Evolutionary conservation across 2,329 filamentous ascomycete species (phyloP), one percentile per base, ranked within the genome.

Genomic region (Ophiocordyceps unilateralis): DNA sequence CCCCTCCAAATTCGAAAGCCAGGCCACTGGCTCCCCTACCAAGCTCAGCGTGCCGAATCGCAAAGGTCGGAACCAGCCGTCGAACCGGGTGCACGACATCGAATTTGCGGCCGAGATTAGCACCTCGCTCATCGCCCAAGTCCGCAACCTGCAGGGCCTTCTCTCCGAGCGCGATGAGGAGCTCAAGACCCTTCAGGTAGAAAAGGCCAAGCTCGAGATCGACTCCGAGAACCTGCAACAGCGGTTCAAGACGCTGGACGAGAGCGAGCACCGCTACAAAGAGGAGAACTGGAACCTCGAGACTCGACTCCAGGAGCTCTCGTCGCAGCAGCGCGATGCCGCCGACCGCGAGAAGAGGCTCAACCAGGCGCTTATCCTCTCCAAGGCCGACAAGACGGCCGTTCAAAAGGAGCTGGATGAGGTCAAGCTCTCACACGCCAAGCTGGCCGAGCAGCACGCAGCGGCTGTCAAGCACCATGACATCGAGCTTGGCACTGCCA

Each of bases 211-310:
- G 47, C 69, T 96, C 30, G 88, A 96, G 58, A 73, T 84, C 28
- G 88, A 95, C 50, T 74, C 79, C 0, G 83, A 93, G 57, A 76
- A 74, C 3, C 75, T 93, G 49, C 74, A 81, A 43, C 84, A 93
- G 58, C 78, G 87, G 28, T 68, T 96, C 49, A 82, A 84, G 55
- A 74, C 75, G 7, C 68, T 95, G 36, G 88, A 95, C 52, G 91
- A 98, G 62, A 94, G 83, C 57, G 91, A 98, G 59, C 83, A 93
- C 54, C 81, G 85, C 42, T 94, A 93, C 66, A 96, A 95, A 63
- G 91, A 98, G 55, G 91, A 96, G 61, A 98, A 96, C 58, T 98
- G 91, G 91, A 89, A 83, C 48, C 72, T 98, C 32, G 91, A 98
- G 61, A 93, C 88, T 0, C 84, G 87, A 53, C 73, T 93, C 20